A percentile compares a stretch with the other conserved stretches of the same genome.
Conservation (phyloP, 2,329 filamentous ascomycete genomes). For the Westerdykella aurantiaca region DNA sequence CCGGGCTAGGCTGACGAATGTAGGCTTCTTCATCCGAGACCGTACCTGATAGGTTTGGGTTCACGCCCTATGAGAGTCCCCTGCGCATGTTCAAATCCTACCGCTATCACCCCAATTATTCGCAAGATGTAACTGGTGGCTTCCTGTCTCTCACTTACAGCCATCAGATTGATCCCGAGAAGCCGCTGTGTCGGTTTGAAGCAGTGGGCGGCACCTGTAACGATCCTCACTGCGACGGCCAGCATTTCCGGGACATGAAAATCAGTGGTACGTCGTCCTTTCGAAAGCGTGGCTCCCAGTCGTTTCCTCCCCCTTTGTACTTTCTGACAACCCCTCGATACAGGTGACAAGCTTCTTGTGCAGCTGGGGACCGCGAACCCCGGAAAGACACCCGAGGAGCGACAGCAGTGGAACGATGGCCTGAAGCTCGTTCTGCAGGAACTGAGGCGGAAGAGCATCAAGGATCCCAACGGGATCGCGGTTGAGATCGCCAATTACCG, state of each 20-base stretch:
- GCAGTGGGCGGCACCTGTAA: constrained; percentile 66
- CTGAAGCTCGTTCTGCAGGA: constrained; percentile 34
- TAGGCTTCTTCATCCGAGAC: constrained; percentile 11
- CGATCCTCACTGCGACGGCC: constrained; percentile 64
- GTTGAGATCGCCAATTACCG: constrained; percentile 36
- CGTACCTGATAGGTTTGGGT: constrained; percentile 26
- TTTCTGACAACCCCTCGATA: constrained; percentile 14
- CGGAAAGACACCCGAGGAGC: constrained; percentile 57
- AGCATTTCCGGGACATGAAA: constrained; percentile 73
- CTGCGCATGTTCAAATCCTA: constrained; percentile 79
- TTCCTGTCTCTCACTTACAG: constrained; percentile 90
- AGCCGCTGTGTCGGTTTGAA: constrained; percentile 71
- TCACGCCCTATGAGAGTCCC: constrained; percentile 72
- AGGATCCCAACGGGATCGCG: constrained; percentile 37
- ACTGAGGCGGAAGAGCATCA: constrained; percentile 33
- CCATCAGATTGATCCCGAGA: constrained; percentile 74
- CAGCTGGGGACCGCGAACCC: constrained; percentile 61
- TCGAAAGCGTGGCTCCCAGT: constrained; percentile 13
- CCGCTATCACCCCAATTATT: constrained; percentile 79
- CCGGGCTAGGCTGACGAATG: constrained; percentile 12
- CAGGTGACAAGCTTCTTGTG: constrained; percentile 69
- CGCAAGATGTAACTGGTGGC: constrained; percentile 63
- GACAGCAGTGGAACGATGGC: constrained; percentile 44
- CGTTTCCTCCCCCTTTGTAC: constrained; percentile 21
- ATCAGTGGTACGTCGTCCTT: constrained; percentile 63